Conservation (phyloP, 106 monocot genomes). For the Iris macrosiphon region DNA sequence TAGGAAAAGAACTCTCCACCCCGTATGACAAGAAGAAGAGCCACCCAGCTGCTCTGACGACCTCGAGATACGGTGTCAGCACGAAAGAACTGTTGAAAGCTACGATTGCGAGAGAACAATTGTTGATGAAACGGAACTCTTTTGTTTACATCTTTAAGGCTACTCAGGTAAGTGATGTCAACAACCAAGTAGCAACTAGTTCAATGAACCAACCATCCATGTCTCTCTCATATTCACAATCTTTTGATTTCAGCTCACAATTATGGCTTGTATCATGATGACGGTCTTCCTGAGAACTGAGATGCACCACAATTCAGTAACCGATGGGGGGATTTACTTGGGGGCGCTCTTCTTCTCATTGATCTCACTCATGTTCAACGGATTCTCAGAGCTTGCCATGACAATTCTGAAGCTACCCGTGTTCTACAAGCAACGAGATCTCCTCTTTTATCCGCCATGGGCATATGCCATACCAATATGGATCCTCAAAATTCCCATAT, state of each 20-base stretch:
- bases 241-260: conserved; percentile 8
- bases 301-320: conserved; percentile 35
- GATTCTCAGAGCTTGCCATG: conserved; percentile 48
- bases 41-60: conserved; percentile 45
- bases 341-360: conserved; percentile 55
- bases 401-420: conserved; percentile 58
- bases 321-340: conserved; percentile 40
- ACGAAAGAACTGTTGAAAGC: conserved; percentile 37
- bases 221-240: neutral
- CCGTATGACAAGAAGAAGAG: conserved; percentile 37
- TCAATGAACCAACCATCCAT: neutral
- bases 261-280: conserved; percentile 40
- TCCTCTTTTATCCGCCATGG: conserved; percentile 75
- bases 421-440: conserved; percentile 71
- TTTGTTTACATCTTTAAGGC: conserved; percentile 45
- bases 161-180: conserved; percentile 18
- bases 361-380: conserved; percentile 42
- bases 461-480: conserved; percentile 59
- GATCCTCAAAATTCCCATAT: conserved; percentile 65
- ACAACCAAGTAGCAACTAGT: neutral
- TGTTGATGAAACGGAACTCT: conserved; percentile 55
- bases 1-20: conserved; percentile 21
- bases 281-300: conserved; percentile 58
- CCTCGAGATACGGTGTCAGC: conserved; percentile 31
- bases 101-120: conserved; percentile 19